phyloP scores from a whole-genome alignment of 768 basidiomycete genomes.

The Tephrocybe sp. region DNA sequence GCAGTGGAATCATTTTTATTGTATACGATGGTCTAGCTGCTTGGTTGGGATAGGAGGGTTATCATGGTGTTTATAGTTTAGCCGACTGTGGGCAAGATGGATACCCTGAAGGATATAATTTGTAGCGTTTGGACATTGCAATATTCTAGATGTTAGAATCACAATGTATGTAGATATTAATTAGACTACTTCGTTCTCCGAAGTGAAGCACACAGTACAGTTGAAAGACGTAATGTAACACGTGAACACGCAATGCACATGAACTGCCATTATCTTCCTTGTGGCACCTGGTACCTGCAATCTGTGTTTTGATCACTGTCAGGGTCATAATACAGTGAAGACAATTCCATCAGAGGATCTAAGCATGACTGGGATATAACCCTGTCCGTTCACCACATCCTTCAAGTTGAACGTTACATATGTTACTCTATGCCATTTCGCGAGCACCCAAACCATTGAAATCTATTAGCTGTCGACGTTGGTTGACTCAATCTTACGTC shows the following conservation, averaged over 20 bases:
- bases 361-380: not conserved
- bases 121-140: too few species aligned
- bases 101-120: too few species aligned
- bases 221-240: too few species aligned
- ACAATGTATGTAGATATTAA: not conserved
- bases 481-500: slow-evolving; percentile 49
- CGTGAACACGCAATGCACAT: too few species aligned
- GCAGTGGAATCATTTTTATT: slow-evolving; percentile 89
- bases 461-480: slow-evolving; percentile 12
- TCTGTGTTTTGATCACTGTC: too few species aligned
- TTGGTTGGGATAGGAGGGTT: slow-evolving; percentile 29
- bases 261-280: too few species aligned
- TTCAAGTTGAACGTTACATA: too few species aligned
- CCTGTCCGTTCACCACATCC: too few species aligned
- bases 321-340: not conserved
- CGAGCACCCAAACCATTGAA: not conserved
- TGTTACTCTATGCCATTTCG: not conserved
- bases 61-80: too few species aligned
- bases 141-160: not conserved
- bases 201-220: too few species aligned
- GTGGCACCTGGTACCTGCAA: too few species aligned
- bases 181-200: not conserved
- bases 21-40: slow-evolving; percentile 79
- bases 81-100: too few species aligned
- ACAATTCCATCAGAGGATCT: not conserved